Evolutionary conservation across 768 basidiomycete genomes (phyloP).

Genomic region (Tricholoma matsutake): DNA sequence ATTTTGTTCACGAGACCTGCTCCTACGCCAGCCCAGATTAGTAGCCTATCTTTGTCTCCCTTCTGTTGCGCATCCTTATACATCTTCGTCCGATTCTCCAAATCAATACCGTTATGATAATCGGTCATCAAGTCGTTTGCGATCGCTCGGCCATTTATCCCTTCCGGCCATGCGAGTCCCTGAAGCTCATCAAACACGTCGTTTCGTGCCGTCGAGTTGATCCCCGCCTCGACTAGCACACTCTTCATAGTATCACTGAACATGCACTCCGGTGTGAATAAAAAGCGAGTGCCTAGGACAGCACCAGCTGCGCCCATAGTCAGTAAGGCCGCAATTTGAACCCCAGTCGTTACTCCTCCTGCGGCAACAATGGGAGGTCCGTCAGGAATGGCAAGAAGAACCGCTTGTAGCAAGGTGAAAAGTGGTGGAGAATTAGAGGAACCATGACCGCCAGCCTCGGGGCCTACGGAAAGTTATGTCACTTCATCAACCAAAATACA

Average conservation of each 20-base stretch:
- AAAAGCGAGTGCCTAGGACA: slow-evolving; percentile 47
- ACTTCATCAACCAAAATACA: not conserved
- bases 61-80: not conserved
- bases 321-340: slow-evolving; percentile 40
- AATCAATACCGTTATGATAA: not conserved
- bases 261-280: slow-evolving; percentile 41
- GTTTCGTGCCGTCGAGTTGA: slow-evolving; percentile 34
- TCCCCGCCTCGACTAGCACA: slow-evolving; percentile 31
- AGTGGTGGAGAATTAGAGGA: slow-evolving; percentile 34
- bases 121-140: slow-evolving; percentile 33
- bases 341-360: slow-evolving; percentile 45
- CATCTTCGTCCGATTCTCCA: not conserved
- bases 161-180: slow-evolving; percentile 37
- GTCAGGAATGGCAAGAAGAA: slow-evolving; percentile 28
- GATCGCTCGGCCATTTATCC: slow-evolving; percentile 41
- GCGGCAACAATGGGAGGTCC: slow-evolving; percentile 42
- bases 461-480: slow-evolving; percentile 26
- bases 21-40: slow-evolving; percentile 44
- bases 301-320: slow-evolving; percentile 43
- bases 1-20: slow-evolving; percentile 26
- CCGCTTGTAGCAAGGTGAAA: slow-evolving; percentile 32
- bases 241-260: slow-evolving; percentile 38
- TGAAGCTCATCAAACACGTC: slow-evolving; percentile 39
- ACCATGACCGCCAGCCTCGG: slow-evolving; percentile 51
- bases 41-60: slow-evolving; percentile 15